Conservation (phyloP, 257 asterid genomes). For the Dorcoceras hygrometricum region DNA sequence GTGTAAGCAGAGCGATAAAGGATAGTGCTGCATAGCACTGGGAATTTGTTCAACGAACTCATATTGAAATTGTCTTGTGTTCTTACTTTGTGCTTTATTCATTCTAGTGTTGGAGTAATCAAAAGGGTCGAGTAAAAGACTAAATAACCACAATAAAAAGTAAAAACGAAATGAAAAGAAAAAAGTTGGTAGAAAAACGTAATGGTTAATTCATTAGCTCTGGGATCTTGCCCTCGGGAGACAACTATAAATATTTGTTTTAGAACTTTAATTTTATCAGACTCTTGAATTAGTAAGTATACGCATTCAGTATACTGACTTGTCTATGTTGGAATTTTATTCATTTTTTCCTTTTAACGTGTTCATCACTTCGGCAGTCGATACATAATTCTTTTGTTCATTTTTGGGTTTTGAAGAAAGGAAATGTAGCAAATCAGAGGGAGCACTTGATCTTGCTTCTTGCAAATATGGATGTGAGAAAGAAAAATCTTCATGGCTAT, state of each 20-base stretch:
- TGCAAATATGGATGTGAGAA: slow-evolving; percentile 87
- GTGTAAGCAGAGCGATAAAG: neutral
- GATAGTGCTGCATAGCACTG: neutral
- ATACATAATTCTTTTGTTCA: slow-evolving; percentile 30
- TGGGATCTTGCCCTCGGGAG: neutral
- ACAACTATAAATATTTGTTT: neutral
- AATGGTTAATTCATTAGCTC: neutral
- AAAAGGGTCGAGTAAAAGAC: neutral
- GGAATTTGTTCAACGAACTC: too few species aligned
- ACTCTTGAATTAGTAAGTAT: neutral
- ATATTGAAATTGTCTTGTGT: neutral
- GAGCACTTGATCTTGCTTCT: slow-evolving; percentile 94
- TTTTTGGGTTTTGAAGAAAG: slow-evolving; percentile 65
- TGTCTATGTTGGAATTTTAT: slow-evolving; percentile 1
- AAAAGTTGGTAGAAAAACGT: neutral
- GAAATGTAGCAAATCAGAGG: slow-evolving; percentile 95
- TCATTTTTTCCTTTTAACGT: neutral
- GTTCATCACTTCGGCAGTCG: slow-evolving; percentile 19
- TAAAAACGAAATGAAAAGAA: neutral
- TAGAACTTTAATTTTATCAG: neutral
- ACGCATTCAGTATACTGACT: slow-evolving; percentile 7
- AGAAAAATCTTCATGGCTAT: slow-evolving; percentile 51
- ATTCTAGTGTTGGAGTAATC: neutral
- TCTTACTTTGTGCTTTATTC: neutral
- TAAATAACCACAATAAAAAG: neutral